Base-by-base conservation (phyloP, 441 rosid genomes). In the Flueggea neowawraea region DNA sequence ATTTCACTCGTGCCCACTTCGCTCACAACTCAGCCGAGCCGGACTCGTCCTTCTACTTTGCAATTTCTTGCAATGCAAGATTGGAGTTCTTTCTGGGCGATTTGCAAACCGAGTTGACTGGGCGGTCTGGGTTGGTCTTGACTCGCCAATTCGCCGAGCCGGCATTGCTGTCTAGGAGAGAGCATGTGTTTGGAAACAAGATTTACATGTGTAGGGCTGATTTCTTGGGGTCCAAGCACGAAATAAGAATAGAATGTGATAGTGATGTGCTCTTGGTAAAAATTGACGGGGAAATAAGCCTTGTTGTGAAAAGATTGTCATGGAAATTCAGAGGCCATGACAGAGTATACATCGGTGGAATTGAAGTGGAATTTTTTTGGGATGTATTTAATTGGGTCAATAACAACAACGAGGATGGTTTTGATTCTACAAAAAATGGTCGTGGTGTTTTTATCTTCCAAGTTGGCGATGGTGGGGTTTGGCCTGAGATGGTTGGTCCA, bases 261-360 rank as follows among this genome's bases (percentile, higher is more conserved):
- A 81, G 82, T 4, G 86, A 78, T 33, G 64, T 52, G 9, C 73
- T 81, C 8, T 60, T 71, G 6, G 81, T 81, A 1, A 81, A 78
- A 63, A 70, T 83, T 32, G 88, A 83, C 5, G 88, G 88, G 0
- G 39, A 76, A 60, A 71, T 69, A 4, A 76, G 76, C 22, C 69
- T 83, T 49, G 76, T 76, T 10, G 60, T 83, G 12, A 83, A 78
- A n/a, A 73, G 84, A 48, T 41, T 83, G 55, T 73, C 65, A 4
- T 83, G 88, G 88, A 83, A 83, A 63, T 83, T 83, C 48, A 79
- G 88, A 69, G 88, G 88, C 16, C 75, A 83, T 48, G 84, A 83
- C 47, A 75, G 79, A 28, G 69, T 83, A 44, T 67, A 48, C 15
- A 65, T 83, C 2, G 72, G 67, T 39, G 85, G 84, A 10, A 58